These are phyloP conservation scores for Trichoderma koningiopsis DNA, from an alignment of 2,329 filamentous ascomycete genomes.

Conservation along the genomic window DNA sequence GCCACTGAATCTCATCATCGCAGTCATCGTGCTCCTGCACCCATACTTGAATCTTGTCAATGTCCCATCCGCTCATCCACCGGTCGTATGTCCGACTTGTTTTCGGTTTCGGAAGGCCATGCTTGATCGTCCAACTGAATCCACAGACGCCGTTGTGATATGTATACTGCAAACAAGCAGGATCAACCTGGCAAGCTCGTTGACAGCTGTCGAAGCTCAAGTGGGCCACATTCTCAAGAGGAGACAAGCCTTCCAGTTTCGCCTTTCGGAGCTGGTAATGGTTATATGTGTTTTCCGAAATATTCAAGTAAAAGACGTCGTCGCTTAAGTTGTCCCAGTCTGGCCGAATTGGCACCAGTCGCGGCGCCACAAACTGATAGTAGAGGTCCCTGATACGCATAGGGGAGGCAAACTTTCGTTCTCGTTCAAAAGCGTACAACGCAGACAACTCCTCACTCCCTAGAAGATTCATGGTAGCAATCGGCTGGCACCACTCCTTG, in stretches of 20 bases:
- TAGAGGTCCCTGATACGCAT: constrained; percentile 53
- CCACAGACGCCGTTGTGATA: constrained; percentile 45
- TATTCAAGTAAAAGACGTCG: constrained; percentile 47
- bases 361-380: constrained; percentile 47
- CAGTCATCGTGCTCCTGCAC: constrained; percentile 43
- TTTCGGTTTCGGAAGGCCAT: constrained; percentile 43
- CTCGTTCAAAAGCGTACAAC: constrained; percentile 55
- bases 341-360: constrained; percentile 42
- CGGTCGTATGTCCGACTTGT: constrained; percentile 35
- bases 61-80: constrained; percentile 46
- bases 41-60: constrained; percentile 46
- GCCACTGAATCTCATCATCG: constrained; percentile 20
- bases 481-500: constrained; percentile 57
- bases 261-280: constrained; percentile 38
- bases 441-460: constrained; percentile 52
- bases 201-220: constrained; percentile 47
- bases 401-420: constrained; percentile 38
- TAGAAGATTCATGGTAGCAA: constrained; percentile 60
- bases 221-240: constrained; percentile 47
- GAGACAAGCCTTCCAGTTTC: constrained; percentile 39
- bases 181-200: constrained; percentile 45
- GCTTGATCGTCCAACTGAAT: constrained; percentile 40
- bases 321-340: constrained; percentile 59
- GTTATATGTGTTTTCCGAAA: constrained; percentile 35
- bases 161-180: constrained; percentile 46